Evolutionary conservation across 2,329 filamentous ascomycete genomes (phyloP), one percentile per base, ranked within the genome.

Genomic region (Purpureocillium lavendulum): DNA sequence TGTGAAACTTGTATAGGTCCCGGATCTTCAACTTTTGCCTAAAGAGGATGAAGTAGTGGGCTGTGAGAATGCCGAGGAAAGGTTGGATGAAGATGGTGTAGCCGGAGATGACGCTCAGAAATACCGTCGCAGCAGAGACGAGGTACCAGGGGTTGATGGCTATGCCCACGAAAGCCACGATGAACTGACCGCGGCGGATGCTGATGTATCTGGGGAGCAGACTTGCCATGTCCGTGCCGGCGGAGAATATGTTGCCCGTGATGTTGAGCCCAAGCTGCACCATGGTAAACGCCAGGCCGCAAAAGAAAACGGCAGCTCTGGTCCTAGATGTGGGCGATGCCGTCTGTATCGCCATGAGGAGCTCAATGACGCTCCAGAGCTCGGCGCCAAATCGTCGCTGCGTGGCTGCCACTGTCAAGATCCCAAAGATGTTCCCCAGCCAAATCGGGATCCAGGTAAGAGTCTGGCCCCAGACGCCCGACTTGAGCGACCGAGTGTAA

Each of bases 61-160:
- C 67, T 0, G 71, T n/a, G 3, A 38, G 32, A 46, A 82, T 76
- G 1, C 71, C 70, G 1, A 75, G 75, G 42, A 83, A 76, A 1
- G 79, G 78, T 0, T 74, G 77, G 1, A 84, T 61, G 58, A 84
- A 83, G 28, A 83, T 68, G 38, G 60, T 50, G 42, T 62, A 54
- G 1, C 78, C 80, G 31, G 71, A 67, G 70, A 86, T 81, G 58
- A 84, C 84, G 33, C 72, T 70, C 3, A 82, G 58, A 49, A 83
- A 77, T 1, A 70, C 75, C 2, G 58, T 54, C 2, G 78, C 78
- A 0, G 71, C 76, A 28, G 56, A 65, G 15, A 75, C 55, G 0
- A 75, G 58, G 40, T 74, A 56, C 73, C 72, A 77, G 0, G 72
- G 73, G 42, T 66, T 67, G 30, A 66, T 59, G 0, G 60, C 59